These are phyloP conservation scores for Paramyrothecium roridum DNA, from an alignment of 2,329 filamentous ascomycete species.

Conservation along the genomic window DNA sequence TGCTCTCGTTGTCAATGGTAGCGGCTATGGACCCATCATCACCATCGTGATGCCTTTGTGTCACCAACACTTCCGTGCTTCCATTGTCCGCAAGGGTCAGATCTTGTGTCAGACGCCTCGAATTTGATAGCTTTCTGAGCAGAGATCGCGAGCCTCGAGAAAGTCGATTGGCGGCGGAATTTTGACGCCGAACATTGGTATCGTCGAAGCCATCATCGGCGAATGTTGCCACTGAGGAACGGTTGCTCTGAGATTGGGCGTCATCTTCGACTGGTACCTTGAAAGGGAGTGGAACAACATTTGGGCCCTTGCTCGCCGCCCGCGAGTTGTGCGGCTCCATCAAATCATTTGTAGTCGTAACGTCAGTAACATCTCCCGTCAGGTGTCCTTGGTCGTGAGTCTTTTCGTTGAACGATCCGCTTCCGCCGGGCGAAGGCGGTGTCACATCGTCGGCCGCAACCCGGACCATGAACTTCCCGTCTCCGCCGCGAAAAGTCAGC, in stretches of 20 bases:
- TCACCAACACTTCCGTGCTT: slow-evolving; percentile 45
- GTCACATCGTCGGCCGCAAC: slow-evolving; percentile 46
- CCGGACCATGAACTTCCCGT: slow-evolving; percentile 49
- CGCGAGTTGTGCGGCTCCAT: slow-evolving; percentile 15
- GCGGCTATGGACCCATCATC: slow-evolving; percentile 54
- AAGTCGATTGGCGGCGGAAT: slow-evolving; percentile 43
- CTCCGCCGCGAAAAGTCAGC: slow-evolving; percentile 34
- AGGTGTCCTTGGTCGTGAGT: slow-evolving; percentile 17
- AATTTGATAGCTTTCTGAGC: slow-evolving; percentile 40
- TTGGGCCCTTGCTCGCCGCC: slow-evolving; percentile 33
- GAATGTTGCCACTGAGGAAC: slow-evolving; percentile 68
- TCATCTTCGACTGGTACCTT: slow-evolving; percentile 48
- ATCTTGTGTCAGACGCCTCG: slow-evolving; percentile 11
- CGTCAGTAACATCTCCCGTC: slow-evolving; percentile 3
- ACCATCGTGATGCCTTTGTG: slow-evolving; percentile 27
- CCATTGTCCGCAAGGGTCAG: slow-evolving; percentile 22
- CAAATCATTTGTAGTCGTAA: slow-evolving; percentile 10
- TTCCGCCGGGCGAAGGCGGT: slow-evolving; percentile 8
- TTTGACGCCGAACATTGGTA: slow-evolving; percentile 21
- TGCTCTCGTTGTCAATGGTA: slow-evolving; percentile 53
- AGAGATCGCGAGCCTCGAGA: slow-evolving; percentile 45
- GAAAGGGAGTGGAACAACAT: slow-evolving; percentile 65
- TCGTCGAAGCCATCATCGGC: slow-evolving; percentile 51
- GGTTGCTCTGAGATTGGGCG: slow-evolving; percentile 38
- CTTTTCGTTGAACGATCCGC: slow-evolving; percentile 23